Evolutionary conservation across 345 rosid species (phyloP).

Genomic region (Cardamine chenopodiifolia): DNA sequence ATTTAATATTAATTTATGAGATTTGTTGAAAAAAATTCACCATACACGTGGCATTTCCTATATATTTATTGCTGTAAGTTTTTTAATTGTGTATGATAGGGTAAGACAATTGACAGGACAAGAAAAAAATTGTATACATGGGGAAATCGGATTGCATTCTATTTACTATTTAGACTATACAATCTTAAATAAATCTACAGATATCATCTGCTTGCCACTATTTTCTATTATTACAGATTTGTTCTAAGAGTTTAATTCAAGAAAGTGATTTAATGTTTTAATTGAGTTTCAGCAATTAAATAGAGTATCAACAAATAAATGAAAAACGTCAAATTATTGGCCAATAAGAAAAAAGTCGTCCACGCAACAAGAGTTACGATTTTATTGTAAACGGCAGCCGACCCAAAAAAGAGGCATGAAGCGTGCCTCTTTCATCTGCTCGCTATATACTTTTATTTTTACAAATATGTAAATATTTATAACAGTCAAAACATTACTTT

Average conservation of each 20-base stretch:
- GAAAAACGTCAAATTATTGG: conserved; percentile 25
- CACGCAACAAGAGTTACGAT: conserved; percentile 25
- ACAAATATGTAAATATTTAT: neutral
- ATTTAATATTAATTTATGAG: no score
- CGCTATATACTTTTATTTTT: neutral
- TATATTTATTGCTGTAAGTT: neutral
- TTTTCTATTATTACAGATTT: neutral
- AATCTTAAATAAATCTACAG: neutral
- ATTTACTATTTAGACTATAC: neutral
- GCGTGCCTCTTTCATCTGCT: conserved; percentile 22
- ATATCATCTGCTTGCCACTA: conserved; percentile 3
- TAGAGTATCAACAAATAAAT: neutral
- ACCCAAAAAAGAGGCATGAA: conserved; percentile 34
- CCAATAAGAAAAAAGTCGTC: conserved; percentile 30
- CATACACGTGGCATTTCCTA: conserved; percentile 37
- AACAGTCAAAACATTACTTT: no score
- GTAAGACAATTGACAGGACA: neutral
- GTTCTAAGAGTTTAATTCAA: neutral
- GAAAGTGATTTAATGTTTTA: neutral
- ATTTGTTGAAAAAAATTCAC: no score
- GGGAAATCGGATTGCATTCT: neutral
- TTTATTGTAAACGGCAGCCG: conserved; percentile 36
- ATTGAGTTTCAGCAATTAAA: conserved; percentile 1
- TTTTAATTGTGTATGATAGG: neutral
- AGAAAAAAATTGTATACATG: neutral